Evolutionary conservation across 768 basidiomycete genomes (phyloP).

Genomic region (Auricularia heimuer): DNA sequence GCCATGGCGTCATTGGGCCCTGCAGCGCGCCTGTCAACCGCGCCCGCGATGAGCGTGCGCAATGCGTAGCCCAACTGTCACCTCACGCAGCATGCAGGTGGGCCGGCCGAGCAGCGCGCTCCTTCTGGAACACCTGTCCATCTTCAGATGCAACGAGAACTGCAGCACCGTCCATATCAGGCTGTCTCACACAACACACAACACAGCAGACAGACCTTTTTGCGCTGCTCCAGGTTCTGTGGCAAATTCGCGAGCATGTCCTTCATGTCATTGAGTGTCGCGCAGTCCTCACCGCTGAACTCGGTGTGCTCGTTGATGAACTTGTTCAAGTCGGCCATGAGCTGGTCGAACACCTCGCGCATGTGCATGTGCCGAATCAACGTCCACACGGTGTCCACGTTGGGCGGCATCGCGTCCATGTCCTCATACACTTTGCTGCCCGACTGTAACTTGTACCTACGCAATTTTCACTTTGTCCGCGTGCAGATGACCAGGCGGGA

Average conservation of each 20-base stretch:
- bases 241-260: slow-evolving; percentile 95
- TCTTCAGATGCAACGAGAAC: slow-evolving; percentile 94
- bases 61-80: too few relatives aligned
- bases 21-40: too few relatives aligned
- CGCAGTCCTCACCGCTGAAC: slow-evolving; percentile 79
- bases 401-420: slow-evolving; percentile 76
- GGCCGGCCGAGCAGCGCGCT: slow-evolving; percentile 25
- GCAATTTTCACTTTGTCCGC: not conserved
- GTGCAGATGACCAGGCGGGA: too few relatives aligned
- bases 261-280: slow-evolving; percentile 94
- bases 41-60: too few relatives aligned
- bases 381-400: slow-evolving; percentile 84
- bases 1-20: too few relatives aligned
- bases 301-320: slow-evolving; percentile 92
- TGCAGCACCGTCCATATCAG: slow-evolving; percentile 20
- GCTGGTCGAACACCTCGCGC: slow-evolving; percentile 94
- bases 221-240: slow-evolving; percentile 89
- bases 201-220: slow-evolving; percentile 51
- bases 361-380: slow-evolving; percentile 95
- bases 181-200: not conserved
- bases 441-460: slow-evolving; percentile 88
- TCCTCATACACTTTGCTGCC: slow-evolving; percentile 79
- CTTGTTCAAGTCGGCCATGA: slow-evolving; percentile 92
- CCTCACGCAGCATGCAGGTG: too few relatives aligned
- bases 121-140: slow-evolving; percentile 92